Percentiles rank a stretch among this genome's conserved stretches.
These are phyloP conservation scores for Immersiporthe knoxdaviesiana DNA, from an alignment of 2,329 filamentous ascomycete genomes.

Conservation along the genomic window DNA sequence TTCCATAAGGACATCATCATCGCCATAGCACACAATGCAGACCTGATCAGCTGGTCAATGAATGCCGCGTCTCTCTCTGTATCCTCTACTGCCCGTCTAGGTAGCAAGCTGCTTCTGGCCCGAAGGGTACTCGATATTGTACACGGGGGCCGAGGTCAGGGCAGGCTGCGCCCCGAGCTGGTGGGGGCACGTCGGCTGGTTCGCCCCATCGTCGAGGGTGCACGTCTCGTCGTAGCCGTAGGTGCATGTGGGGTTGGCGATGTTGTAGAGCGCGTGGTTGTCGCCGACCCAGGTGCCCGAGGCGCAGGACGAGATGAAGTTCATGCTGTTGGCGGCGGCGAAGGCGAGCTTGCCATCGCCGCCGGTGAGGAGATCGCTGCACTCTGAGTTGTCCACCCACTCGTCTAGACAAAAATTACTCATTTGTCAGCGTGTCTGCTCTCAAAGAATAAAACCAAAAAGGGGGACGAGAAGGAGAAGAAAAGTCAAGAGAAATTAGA, in stretches of 20 bases:
- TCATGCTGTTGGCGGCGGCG: constrained; percentile 60
- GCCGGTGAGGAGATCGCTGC: constrained; percentile 53
- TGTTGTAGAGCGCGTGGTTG: constrained; percentile 58
- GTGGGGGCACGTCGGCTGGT: constrained; percentile 11
- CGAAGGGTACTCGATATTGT: constrained; percentile 17
- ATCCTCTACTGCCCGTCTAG: not conserved
- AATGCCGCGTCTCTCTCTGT: not conserved
- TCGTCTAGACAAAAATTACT: constrained; percentile 42
- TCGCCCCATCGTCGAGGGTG: constrained; percentile 36
- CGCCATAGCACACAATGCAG: not conserved
- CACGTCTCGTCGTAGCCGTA: constrained; percentile 57
- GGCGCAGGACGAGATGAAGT: constrained; percentile 53
- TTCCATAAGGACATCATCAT: not conserved
- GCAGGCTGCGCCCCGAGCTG: constrained; percentile 16
- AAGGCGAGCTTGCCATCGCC: constrained; percentile 56
- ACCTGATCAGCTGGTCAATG: not conserved
- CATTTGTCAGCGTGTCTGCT: not conserved
- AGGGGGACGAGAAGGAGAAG: not conserved
- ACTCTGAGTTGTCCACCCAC: constrained; percentile 51
- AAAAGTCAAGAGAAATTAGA: too few relatives aligned
- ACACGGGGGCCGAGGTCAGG: constrained; percentile 14
- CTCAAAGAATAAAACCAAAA: not conserved
- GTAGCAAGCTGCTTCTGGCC: constrained; percentile 9
- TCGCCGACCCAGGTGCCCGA: constrained; percentile 54
- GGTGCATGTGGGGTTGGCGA: constrained; percentile 53